Base-by-base conservation (phyloP, 2,329 filamentous ascomycete species). In the Trichoderma sp. region DNA sequence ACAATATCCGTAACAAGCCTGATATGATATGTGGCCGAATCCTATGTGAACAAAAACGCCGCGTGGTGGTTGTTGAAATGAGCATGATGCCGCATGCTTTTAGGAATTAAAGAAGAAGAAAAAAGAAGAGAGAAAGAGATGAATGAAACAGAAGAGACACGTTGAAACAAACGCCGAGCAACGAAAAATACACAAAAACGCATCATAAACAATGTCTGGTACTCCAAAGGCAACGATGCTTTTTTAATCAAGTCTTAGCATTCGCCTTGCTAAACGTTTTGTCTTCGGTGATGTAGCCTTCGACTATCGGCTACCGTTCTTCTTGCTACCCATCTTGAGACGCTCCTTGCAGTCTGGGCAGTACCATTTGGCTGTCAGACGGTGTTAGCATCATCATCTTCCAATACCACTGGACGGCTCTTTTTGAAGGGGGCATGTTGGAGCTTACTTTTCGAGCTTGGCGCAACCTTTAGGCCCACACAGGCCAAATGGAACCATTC, bases 401-500 rank as follows among this genome's bases (percentile, higher is more conserved):
- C 30, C 12, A 6, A 26, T 32, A 21, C 26, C 15, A 39, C 32
- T 6, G 39, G 43, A 9, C 21, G 32, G 24, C 57, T 32, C 18
- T 18, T 4, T 15, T 32, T 6, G 18, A 36, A n/a, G 12, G n/a
- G 11, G 11, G 32, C 47, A 61, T 4, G 68, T 39, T 24, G 73
- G 74, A 34, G 88, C 90, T 85, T 82, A 93, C 91, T 88, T 81
- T 91, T 93, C 74, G 90, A 89, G 72, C 88, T 90, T n/a, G 93
- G 93, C 67, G 93, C 92, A 72, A 92, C 92, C 76, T 91, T 92
- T 76, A 96, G 82, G 30, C 93, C 93, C 34, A 94, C 93, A 80
- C 93, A 96, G 64, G 91, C 91, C 64, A 96, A 82, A 84, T 95
- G 93, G 83, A 95, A 95, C 93, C 93, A 95, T 81, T 95, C 92